These are phyloP conservation scores for Ilex asprella DNA, from an alignment of 257 asterid species.

Conservation along the genomic window DNA sequence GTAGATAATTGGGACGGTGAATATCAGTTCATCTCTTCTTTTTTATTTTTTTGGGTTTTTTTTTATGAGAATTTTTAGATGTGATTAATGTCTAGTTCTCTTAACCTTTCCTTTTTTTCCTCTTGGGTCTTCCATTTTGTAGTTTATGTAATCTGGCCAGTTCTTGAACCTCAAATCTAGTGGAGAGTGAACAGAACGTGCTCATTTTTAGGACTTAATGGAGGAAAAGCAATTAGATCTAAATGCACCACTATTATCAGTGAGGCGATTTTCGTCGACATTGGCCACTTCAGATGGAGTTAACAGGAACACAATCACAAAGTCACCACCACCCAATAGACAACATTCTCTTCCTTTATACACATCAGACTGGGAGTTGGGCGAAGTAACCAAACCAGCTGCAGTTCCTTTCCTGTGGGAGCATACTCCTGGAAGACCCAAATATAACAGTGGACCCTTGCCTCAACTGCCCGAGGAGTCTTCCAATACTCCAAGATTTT, in stretches of 20 bases:
- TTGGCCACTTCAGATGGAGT: slow-evolving; percentile 33
- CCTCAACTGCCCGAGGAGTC: slow-evolving; percentile 37
- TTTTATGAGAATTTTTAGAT: too few species aligned
- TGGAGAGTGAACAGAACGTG: slow-evolving; percentile 3
- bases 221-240: slow-evolving; percentile 70
- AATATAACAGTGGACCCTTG: slow-evolving; percentile 32
- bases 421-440: slow-evolving; percentile 70
- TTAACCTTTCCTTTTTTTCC: too few species aligned
- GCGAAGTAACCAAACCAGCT: slow-evolving; percentile 61
- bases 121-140: slow-evolving; percentile 3
- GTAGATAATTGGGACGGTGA: too few species aligned
- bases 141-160: background rate
- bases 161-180: background rate
- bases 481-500: slow-evolving; percentile 54
- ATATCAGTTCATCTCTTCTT: too few species aligned
- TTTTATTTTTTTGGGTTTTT: too few species aligned
- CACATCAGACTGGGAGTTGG: slow-evolving; percentile 35
- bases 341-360: slow-evolving; percentile 40
- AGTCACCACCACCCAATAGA: slow-evolving; percentile 30
- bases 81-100: too few species aligned
- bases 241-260: slow-evolving; percentile 78
- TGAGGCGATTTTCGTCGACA: slow-evolving; percentile 52
- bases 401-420: slow-evolving; percentile 92
- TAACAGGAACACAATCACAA: slow-evolving; percentile 27
- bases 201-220: slow-evolving; percentile 27